Evolutionary conservation across 768 basidiomycete genomes (phyloP), one percentile per base, ranked within the genome.

Genomic region (Tricholoma terreum): DNA sequence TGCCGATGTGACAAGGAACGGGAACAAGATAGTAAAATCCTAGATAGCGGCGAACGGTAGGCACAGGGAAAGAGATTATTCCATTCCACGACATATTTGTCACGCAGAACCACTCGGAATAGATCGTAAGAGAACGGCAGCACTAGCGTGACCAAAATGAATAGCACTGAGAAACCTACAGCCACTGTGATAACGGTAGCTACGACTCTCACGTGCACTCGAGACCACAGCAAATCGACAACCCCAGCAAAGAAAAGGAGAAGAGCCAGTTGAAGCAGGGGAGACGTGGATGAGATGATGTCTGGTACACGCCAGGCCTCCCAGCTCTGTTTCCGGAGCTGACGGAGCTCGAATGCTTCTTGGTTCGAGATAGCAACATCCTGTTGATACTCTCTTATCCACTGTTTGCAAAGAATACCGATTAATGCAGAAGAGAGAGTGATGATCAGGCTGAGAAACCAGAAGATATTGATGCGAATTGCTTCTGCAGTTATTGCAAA

Each of bases 371-470:
- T 30, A 5, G 43, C 10, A 15, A 46, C 6, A 15, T 36, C 30
- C 1, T n/a, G 36, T 15, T 48, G 43, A 34, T 49, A 58, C 36
- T 58, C 58, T 43, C 52, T 36, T 24, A 53, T 38, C 52, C 52
- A 53, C 31, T 53, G 52, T 14, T 40, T 40, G 52, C 36, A 53
- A 0, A 71, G 55, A 33, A 69, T 73, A 12, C 65, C 68, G 19
- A 68, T 42, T 19, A 71, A 55, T 6, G 65, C 70, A 11, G 67
- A 60, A 9, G 64, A 60, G 14, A 73, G 61, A 38, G 65, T 67
- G 51, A 69, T 61, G 1, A 65, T 48, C 10, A 73, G 63, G 36
- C 68, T 69, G 54, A 70, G 61, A 45, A 71, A 71, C 70, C 69
- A 71, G 19, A 68, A 60, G 11, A 69, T 58, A 45, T 71, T 71